These are phyloP conservation scores for Erysimum pusillum DNA, from an alignment of 441 rosid genomes.

Conservation along the genomic window DNA sequence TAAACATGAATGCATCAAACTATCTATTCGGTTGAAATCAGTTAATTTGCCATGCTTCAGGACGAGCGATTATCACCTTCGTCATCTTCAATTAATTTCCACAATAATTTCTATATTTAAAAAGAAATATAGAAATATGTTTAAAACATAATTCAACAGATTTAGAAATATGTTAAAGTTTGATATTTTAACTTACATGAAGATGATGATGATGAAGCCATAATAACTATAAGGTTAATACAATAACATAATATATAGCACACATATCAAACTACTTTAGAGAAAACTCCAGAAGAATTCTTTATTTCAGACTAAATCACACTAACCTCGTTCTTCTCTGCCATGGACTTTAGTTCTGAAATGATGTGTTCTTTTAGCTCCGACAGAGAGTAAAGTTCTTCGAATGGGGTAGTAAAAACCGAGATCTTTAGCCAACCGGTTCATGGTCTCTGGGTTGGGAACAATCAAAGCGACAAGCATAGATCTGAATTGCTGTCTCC, in stretches of 20 bases:
- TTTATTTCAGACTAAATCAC: neutral
- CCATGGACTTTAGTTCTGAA: constrained; percentile 65
- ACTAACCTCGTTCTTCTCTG: constrained; percentile 73
- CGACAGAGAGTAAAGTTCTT: constrained; percentile 68
- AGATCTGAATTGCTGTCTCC: constrained; percentile 88
- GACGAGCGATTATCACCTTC: too few relatives aligned
- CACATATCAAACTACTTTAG: constrained; percentile 19
- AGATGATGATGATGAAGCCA: too few relatives aligned
- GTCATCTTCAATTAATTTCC: too few relatives aligned
- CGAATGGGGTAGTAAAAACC: constrained; percentile 55
- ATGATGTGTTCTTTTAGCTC: constrained; percentile 64
- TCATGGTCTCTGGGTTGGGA: constrained; percentile 64
- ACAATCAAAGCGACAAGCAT: constrained; percentile 83
- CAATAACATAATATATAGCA: neutral
- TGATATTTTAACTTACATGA: too few relatives aligned
- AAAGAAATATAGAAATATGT: too few relatives aligned
- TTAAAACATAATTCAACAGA: too few relatives aligned
- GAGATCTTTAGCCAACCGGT: constrained; percentile 66
- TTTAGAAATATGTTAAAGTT: too few relatives aligned
- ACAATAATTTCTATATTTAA: too few relatives aligned
- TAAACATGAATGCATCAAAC: too few relatives aligned
- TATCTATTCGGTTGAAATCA: too few relatives aligned
- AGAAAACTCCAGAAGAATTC: neutral
- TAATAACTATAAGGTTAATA: too few relatives aligned
- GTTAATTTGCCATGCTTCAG: too few relatives aligned